Conservation (phyloP, 805 yeast species). For the Cyberlindnera xylosilytica region DNA sequence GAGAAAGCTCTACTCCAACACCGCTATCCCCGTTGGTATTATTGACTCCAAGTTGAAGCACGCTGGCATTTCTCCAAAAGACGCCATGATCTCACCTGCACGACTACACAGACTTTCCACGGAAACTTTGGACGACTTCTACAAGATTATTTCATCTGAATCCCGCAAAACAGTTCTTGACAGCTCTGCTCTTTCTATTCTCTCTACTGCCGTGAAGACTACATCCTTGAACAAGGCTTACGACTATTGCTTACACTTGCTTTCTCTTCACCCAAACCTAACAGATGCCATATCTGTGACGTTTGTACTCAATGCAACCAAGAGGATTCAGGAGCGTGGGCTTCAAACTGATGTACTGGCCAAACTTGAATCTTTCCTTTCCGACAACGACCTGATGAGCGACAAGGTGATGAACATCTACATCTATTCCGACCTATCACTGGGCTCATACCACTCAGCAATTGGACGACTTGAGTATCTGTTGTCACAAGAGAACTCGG, state of each 20-base stretch:
- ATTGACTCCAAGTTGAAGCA: constrained; percentile 5
- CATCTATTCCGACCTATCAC: constrained; percentile 15
- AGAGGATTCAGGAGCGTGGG: constrained; percentile 1
- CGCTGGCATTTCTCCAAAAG: neutral
- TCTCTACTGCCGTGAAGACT: constrained; percentile 9
- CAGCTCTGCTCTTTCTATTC: constrained; percentile 12
- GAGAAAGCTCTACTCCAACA: constrained; percentile 11
- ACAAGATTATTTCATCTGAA: constrained; percentile 9
- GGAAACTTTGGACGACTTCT: constrained; percentile 11
- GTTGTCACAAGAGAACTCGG: neutral
- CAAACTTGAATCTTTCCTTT: constrained; percentile 12
- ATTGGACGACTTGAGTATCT: constrained; percentile 8
- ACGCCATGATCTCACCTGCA: constrained; percentile 6
- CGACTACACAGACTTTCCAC: constrained; percentile 11
- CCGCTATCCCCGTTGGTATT: constrained; percentile 8
- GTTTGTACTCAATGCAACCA: constrained; percentile 7
- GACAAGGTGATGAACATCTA: constrained; percentile 14
- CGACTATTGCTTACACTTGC: constrained; percentile 13
- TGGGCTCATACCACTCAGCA: constrained; percentile 11
- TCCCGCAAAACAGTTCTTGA: constrained; percentile 7
- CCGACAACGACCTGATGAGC: constrained; percentile 6
- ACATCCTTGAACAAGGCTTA: constrained; percentile 5
- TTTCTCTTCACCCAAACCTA: constrained; percentile 4
- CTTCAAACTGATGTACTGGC: constrained; percentile 9
- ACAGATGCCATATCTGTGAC: constrained; percentile 6